Conservation (phyloP, 2,329 filamentous ascomycete species). For the Botrytis sinoallii region DNA sequence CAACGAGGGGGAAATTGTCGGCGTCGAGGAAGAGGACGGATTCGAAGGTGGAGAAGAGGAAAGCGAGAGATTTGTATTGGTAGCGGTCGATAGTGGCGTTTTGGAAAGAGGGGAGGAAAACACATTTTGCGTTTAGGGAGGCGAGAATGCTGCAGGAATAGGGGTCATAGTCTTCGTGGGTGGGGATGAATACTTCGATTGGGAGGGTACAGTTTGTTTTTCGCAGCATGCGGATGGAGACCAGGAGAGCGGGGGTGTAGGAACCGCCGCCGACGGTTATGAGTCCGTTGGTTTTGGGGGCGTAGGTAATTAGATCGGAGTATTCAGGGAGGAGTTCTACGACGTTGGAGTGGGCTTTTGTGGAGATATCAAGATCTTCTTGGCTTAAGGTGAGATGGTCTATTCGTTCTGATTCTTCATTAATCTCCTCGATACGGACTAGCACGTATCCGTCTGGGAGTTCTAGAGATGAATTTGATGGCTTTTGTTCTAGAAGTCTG, state of each 20-base stretch:
- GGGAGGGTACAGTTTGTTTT: conserved; percentile 40
- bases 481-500: not conserved
- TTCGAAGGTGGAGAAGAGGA: conserved; percentile 50
- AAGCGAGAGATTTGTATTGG: conserved; percentile 48
- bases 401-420: not conserved
- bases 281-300: conserved; percentile 37
- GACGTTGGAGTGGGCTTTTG: conserved; percentile 1
- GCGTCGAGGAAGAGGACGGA: conserved; percentile 49
- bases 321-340: conserved; percentile 11
- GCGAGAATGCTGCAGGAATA: conserved; percentile 42
- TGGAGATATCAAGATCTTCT: conserved; percentile 7
- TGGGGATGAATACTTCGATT: conserved; percentile 43
- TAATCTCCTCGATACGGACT: conserved; percentile 14
- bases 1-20: conserved; percentile 44
- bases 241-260: conserved; percentile 40
- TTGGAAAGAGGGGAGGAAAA: conserved; percentile 40
- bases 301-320: conserved; percentile 9
- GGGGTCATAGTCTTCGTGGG: conserved; percentile 39
- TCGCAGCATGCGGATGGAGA: conserved; percentile 44
- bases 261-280: conserved; percentile 43
- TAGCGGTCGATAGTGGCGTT: conserved; percentile 41
- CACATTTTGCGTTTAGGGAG: conserved; percentile 41
- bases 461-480: not conserved
- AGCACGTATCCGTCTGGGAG: conserved; percentile 2
- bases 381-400: conserved; percentile 9